Percentiles rank a stretch among this genome's conserved stretches.
Evolutionary conservation across 73 alveolate species (phyloP).

Genomic region (Symbiodinium natans): DNA sequence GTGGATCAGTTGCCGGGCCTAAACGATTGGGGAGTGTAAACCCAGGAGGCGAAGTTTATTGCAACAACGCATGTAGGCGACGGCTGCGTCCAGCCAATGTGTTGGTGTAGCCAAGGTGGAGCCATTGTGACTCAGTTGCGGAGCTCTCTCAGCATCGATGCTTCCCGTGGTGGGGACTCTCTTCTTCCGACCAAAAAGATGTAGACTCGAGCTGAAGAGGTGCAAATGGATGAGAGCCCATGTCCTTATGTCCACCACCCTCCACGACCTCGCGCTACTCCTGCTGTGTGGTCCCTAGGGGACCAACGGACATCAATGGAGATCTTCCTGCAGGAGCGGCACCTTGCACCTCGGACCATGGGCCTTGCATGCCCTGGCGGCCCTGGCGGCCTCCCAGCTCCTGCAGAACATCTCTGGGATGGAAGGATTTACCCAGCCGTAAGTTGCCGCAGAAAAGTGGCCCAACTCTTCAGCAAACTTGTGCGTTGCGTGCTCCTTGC

Average conservation of each 20-base stretch:
- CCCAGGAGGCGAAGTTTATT: neutral
- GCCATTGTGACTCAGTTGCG: conserved; percentile 67
- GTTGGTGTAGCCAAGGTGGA: conserved; percentile 27
- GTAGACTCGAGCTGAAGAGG: neutral
- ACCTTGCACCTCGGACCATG: neutral
- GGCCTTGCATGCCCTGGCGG: too few species aligned
- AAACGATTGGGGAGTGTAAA: neutral
- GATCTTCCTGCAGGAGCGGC: neutral
- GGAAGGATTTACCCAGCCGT: neutral
- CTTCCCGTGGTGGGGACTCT: conserved; percentile 56
- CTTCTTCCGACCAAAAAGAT: conserved; percentile 71
- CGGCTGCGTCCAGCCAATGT: neutral
- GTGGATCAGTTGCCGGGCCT: conserved; percentile 33
- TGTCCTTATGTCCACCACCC: too few species aligned
- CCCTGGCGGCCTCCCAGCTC: neutral
- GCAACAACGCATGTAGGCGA: neutral
- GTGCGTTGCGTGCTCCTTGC: neutral
- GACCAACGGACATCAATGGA: too few species aligned
- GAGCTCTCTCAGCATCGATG: conserved; percentile 18
- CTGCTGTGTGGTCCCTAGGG: too few species aligned
- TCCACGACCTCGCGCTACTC: too few species aligned
- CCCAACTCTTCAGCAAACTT: neutral
- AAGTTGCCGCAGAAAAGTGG: neutral
- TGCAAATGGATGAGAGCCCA: too few species aligned
- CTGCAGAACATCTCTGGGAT: neutral